A percentile compares a stretch with the other conserved stretches of the same genome.
Conservation (phyloP, 352 stramenopile genomes). For the Discostella stelligera region DNA sequence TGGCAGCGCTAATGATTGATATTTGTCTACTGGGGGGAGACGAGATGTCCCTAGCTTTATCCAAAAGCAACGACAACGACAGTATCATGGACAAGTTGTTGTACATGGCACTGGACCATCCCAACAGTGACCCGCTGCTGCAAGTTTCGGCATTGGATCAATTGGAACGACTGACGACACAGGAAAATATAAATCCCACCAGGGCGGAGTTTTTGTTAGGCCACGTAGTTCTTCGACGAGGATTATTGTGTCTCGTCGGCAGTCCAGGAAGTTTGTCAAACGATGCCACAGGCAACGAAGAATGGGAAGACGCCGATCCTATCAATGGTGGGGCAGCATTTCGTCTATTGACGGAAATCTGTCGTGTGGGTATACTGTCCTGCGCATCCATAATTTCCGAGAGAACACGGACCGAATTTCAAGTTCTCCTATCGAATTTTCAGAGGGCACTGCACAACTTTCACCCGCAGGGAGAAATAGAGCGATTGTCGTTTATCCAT, state of each 20-base stretch:
- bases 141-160: constrained; percentile 46
- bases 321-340: constrained; percentile 45
- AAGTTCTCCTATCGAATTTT: constrained; percentile 30
- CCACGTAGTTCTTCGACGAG: constrained; percentile 26
- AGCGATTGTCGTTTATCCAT: constrained; percentile 41
- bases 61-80: not conserved
- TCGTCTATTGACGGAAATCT: constrained; percentile 45
- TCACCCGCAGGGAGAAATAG: constrained; percentile 34
- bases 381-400: constrained; percentile 12
- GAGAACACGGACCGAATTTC: constrained; percentile 23
- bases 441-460: constrained; percentile 36
- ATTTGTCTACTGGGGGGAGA: constrained; percentile 37
- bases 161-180: constrained; percentile 28
- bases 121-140: constrained; percentile 39
- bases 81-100: constrained; percentile 40
- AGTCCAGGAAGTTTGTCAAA: constrained; percentile 17
- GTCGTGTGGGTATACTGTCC: constrained; percentile 32
- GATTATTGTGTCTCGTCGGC: constrained; percentile 38
- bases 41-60: constrained; percentile 21
- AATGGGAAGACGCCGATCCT: constrained; percentile 31
- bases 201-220: constrained; percentile 44
- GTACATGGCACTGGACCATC: constrained; percentile 26
- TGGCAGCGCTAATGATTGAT: constrained; percentile 50
- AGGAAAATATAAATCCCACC: constrained; percentile 5
- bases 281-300: constrained; percentile 11